Base-by-base conservation (phyloP, 768 basidiomycete genomes). In the Termitomyces sp. region DNA sequence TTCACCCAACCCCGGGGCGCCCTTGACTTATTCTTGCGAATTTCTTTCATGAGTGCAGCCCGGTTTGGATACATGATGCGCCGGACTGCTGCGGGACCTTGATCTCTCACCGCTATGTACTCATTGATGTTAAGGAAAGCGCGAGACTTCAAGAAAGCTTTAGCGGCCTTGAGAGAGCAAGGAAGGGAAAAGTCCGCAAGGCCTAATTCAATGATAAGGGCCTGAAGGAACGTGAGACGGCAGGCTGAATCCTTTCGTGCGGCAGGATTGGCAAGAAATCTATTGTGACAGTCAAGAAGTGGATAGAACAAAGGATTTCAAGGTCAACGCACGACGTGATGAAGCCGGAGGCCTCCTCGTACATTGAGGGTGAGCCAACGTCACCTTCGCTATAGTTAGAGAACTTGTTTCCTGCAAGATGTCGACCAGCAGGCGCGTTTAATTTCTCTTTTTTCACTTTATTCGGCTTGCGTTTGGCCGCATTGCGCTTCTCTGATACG, bases 161-260 rank as follows among this genome's bases (percentile, higher is more conserved):
- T 85, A n/a, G 89, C 90, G 7, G 86, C 76, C n/a, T 70, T 80
- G 53, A 92, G 70, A 0, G 86, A 80, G 32, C 68, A 67, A 2
- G 90, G 90, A 3, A 89, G 73, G 26, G 76, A 71, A 32, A 72
- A 73, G 0, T 76, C 75, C 16, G 74, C 74, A 53, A 80, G 72
- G n/a, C 89, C 89, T n/a, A 92, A 76, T 71, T 92, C 90, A 59
- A 91, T 75, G 62, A 90, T 84, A 58, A 92, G 79, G 0, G 88
- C 84, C 57, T 90, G 90, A 6, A 91, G 75, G 40, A 92, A 74
- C 6, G 79, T 76, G 36, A 92, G 79, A 40, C 82, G 75, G 53
- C 77, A 79, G 9, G 75, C 72, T 5, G 73, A 69, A 60, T 78
- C 73, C 38, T 66, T 64, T 59, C 72, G 72, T 16, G 74, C 76